phyloP scores from a whole-genome alignment of 768 basidiomycete species.

The Cystobasidium ongulense region DNA sequence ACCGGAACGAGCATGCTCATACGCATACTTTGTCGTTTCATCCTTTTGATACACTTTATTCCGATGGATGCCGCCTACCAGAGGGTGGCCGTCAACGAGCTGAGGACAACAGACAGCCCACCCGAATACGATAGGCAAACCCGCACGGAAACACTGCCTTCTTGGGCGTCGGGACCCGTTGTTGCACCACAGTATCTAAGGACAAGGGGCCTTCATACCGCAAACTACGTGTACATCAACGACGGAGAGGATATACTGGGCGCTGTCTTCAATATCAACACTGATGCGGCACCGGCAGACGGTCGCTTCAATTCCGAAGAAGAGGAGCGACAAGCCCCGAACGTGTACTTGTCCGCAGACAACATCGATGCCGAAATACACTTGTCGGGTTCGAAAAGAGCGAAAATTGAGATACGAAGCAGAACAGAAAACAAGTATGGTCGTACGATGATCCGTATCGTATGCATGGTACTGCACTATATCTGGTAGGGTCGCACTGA shows the following conservation, averaged over 20 bases:
- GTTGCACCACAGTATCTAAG: too few relatives aligned
- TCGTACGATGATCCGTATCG: background rate
- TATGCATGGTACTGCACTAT: background rate
- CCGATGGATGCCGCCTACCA: too few relatives aligned
- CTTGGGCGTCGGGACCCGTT: too few relatives aligned
- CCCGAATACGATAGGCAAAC: too few relatives aligned
- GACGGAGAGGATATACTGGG: background rate
- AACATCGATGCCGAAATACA: slow-evolving; percentile 2
- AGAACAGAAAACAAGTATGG: background rate
- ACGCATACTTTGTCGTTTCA: too few relatives aligned
- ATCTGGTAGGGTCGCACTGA: too few relatives aligned
- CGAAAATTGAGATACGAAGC: background rate
- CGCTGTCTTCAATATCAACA: background rate
- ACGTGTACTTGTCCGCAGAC: background rate
- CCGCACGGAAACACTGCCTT: too few relatives aligned
- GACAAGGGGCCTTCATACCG: background rate
- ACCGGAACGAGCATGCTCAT: too few relatives aligned
- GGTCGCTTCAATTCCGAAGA: slow-evolving; percentile 7
- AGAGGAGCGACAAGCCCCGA: background rate
- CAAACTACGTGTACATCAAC: background rate
- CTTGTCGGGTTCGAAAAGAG: background rate
- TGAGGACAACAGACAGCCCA: too few relatives aligned
- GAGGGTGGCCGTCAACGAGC: too few relatives aligned
- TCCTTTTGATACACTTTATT: too few relatives aligned
- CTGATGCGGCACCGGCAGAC: background rate